Evolutionary conservation across 805 yeast genomes (phyloP).

Genomic region (Metschnikowia reukaufii): DNA sequence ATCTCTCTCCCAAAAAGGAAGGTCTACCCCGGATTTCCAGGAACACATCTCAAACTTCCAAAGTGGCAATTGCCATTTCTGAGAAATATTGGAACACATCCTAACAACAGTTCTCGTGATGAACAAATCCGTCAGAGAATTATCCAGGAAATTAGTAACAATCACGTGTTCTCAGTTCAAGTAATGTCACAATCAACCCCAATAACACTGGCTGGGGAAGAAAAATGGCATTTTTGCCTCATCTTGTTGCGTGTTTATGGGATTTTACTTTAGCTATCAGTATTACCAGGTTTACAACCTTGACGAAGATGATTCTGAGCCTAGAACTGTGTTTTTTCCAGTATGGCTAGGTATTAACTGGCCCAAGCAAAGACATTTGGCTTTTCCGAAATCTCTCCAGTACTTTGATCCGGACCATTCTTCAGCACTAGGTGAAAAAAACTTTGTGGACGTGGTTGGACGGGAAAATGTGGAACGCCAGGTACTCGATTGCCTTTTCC

Average conservation of each 20-base stretch:
- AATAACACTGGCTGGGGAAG: background rate
- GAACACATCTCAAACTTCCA: too few species aligned
- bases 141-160: conserved; percentile 13
- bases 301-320: conserved; percentile 1
- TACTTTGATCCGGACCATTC: conserved; percentile 27
- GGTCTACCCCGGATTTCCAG: conserved; percentile 3
- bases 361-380: conserved; percentile 23
- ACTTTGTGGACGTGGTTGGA: conserved; percentile 12
- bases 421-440: conserved; percentile 13
- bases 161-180: conserved; percentile 7
- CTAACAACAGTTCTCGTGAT: background rate
- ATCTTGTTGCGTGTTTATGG: conserved; percentile 8
- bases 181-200: background rate
- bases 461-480: conserved; percentile 27
- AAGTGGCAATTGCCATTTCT: too few species aligned
- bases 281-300: conserved; percentile 8
- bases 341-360: conserved; percentile 31
- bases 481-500: conserved; percentile 27
- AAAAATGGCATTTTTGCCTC: background rate
- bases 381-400: conserved; percentile 28
- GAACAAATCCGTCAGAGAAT: conserved; percentile 7
- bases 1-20: too few species aligned
- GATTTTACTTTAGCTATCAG: conserved; percentile 20
- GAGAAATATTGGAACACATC: background rate
- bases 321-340: conserved; percentile 23